Percentiles rank a stretch among this genome's conserved stretches.
Conservation (phyloP, 2,329 filamentous ascomycete species). For the Scedosporium boydii region DNA sequence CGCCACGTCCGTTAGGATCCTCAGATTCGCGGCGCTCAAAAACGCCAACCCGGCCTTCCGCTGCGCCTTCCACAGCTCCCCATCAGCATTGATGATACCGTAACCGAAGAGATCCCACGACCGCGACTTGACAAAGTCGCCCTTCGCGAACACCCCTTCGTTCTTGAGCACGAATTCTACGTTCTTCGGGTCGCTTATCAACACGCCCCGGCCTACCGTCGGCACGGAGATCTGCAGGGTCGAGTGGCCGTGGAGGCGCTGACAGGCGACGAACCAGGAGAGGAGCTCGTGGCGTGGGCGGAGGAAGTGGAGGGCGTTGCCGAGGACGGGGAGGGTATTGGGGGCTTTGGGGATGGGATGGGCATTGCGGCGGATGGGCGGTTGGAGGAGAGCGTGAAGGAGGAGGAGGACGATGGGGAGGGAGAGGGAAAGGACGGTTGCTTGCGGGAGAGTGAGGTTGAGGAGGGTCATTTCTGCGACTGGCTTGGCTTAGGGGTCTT, state of each 20-base stretch:
- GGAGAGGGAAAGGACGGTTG: conserved; percentile 10
- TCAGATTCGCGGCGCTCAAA: conserved; percentile 47
- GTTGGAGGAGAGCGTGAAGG: conserved; percentile 43
- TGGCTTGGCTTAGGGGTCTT: neutral
- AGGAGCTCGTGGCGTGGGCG: conserved; percentile 51
- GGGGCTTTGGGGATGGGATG: conserved; percentile 20
- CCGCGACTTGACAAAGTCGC: conserved; percentile 49
- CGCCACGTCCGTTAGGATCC: conserved; percentile 45
- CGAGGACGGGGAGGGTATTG: conserved; percentile 43
- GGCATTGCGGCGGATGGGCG: conserved; percentile 16
- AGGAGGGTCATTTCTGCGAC: conserved; percentile 1
- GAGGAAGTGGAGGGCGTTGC: conserved; percentile 53
- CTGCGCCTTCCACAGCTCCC: conserved; percentile 53
- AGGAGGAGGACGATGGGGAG: conserved; percentile 32
- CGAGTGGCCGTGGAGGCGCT: conserved; percentile 45
- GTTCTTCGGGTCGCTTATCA: conserved; percentile 52
- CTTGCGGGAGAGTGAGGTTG: neutral
- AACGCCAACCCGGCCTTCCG: conserved; percentile 52
- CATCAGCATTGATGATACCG: conserved; percentile 59
- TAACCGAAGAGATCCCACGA: conserved; percentile 56
- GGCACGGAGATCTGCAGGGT: conserved; percentile 56
- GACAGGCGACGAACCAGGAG: conserved; percentile 51
- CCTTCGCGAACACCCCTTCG: conserved; percentile 51
- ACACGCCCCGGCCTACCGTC: conserved; percentile 50
- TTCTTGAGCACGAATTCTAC: conserved; percentile 55